Evolutionary conservation across 2,329 filamentous ascomycete genomes (phyloP).

Genomic region (Penicillium sp.): DNA sequence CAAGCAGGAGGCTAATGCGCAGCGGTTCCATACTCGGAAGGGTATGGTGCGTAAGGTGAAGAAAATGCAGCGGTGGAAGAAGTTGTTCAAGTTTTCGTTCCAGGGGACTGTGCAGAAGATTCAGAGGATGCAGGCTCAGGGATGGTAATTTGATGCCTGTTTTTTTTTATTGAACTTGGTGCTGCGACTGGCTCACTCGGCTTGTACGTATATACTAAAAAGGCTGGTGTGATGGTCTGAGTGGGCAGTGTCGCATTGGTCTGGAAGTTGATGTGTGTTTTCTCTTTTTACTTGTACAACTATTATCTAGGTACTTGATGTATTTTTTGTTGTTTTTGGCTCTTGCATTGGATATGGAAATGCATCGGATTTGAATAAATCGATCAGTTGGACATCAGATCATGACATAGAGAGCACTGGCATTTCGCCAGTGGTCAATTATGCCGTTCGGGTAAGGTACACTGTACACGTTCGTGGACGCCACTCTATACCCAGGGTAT

Average conservation of each 20-base stretch:
- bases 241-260: slow-evolving; percentile 8
- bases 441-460: slow-evolving; percentile 1
- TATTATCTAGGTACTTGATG: slow-evolving; percentile 17
- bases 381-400: neutral
- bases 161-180: neutral
- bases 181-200: slow-evolving; percentile 10
- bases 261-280: slow-evolving; percentile 7
- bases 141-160: slow-evolving; percentile 36
- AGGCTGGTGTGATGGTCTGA: slow-evolving; percentile 9
- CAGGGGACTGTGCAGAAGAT: slow-evolving; percentile 41
- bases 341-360: slow-evolving; percentile 22
- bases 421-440: neutral
- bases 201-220: slow-evolving; percentile 18
- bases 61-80: slow-evolving; percentile 41
- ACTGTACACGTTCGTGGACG: slow-evolving; percentile 12
- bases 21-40: slow-evolving; percentile 43
- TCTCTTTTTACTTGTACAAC: slow-evolving; percentile 19
- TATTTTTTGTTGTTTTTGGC: slow-evolving; percentile 10
- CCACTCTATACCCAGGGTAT: slow-evolving; percentile 7
- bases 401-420: neutral
- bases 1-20: slow-evolving; percentile 28
- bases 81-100: slow-evolving; percentile 45
- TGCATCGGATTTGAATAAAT: slow-evolving; percentile 22
- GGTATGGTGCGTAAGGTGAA: slow-evolving; percentile 43
- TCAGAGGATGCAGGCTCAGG: slow-evolving; percentile 45